Evolutionary conservation across 441 rosid species (phyloP), one percentile per base, ranked within the genome.

Genomic region (Gossypium laxum): DNA sequence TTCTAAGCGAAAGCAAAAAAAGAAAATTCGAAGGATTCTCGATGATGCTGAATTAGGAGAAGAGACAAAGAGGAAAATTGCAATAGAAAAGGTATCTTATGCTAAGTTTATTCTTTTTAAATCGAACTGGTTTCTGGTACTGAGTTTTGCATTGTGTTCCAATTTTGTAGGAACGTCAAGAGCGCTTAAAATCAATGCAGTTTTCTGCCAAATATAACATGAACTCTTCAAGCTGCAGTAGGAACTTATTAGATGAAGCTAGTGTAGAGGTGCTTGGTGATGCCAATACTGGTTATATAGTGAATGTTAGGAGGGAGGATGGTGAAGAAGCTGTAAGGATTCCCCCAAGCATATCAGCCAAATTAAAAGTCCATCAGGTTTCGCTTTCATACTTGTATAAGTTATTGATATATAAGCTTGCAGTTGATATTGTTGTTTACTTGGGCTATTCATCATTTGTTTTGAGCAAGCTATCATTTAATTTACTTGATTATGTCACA

Each of bases 31-130:
- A 51, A 83, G 99, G 84, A 96, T 96, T 59, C 83, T 96, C 72
- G 99, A 96, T 79, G 99, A 96, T 82, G 85, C 98, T 74, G 99
- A 96, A 86, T 82, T 96, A 80, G 99, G 99, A 74, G 98, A 93
- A 78, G 98, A 93, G 72, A 96, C 99, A 15, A 91, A 88, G 84
- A 88, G 89, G 71, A 96, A 96, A 87, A 96, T 93, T 72, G 99
- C 98, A 66, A 90, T 96, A 34, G 99, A 96, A 85, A 93, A 96
- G 94, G 98, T 91, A 74, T 38, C 73, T 38, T 75, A 65, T 57
- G 54, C 63, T 71, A 60, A 59, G 68, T 60, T 71, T 24, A 43
- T 74, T 76, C 17, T 55, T 67, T 28, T 77, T 62, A 59, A 12
- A 63, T 73, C 12, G 19, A 41, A 74, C 57, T 30, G 66, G 38